Evolutionary conservation across 2,329 filamentous ascomycete species (phyloP).

Genomic region (Dichotomopilus funicola): DNA sequence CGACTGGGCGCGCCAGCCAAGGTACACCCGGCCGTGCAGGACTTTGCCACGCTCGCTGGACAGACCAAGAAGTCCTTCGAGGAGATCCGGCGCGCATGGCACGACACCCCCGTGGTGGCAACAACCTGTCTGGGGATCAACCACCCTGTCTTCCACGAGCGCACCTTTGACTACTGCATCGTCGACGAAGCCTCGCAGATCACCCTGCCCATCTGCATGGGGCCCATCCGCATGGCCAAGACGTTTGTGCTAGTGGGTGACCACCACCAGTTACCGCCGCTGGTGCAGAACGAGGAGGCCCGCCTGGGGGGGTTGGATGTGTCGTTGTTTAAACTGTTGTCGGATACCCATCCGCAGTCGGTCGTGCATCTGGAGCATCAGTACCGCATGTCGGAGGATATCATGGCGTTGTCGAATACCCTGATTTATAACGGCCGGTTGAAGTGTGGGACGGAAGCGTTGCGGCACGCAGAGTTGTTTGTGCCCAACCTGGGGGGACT

Average conservation of each 20-base stretch:
- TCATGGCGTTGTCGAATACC: conserved; percentile 88
- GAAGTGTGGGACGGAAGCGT: conserved; percentile 75
- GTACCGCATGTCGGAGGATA: conserved; percentile 96
- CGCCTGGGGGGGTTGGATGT: conserved; percentile 81
- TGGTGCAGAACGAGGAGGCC: conserved; percentile 89
- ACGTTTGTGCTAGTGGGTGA: conserved; percentile 95
- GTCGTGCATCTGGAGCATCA: conserved; percentile 92
- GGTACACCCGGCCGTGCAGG: conserved; percentile 78
- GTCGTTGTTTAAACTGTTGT: conserved; percentile 88
- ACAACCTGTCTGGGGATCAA: conserved; percentile 92
- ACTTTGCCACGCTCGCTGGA: conserved; percentile 74
- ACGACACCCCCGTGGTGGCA: conserved; percentile 80
- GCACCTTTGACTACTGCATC: conserved; percentile 95
- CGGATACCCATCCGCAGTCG: conserved; percentile 77
- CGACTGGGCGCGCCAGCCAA: conserved; percentile 82
- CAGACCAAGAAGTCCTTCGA: conserved; percentile 70
- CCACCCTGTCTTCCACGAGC: conserved; percentile 79
- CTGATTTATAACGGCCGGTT: conserved; percentile 88
- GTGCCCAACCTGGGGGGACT: conserved; percentile 62
- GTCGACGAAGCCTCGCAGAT: conserved; percentile 98
- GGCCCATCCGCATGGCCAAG: conserved; percentile 84
- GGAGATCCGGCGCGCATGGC: conserved; percentile 77
- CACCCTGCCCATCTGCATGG: conserved; percentile 87
- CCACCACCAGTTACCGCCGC: conserved; percentile 89
- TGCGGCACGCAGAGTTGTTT: conserved; percentile 62